These are phyloP conservation scores for Rhamnella rubrinervis DNA, from an alignment of 331 rosid genomes.

Conservation along the genomic window DNA sequence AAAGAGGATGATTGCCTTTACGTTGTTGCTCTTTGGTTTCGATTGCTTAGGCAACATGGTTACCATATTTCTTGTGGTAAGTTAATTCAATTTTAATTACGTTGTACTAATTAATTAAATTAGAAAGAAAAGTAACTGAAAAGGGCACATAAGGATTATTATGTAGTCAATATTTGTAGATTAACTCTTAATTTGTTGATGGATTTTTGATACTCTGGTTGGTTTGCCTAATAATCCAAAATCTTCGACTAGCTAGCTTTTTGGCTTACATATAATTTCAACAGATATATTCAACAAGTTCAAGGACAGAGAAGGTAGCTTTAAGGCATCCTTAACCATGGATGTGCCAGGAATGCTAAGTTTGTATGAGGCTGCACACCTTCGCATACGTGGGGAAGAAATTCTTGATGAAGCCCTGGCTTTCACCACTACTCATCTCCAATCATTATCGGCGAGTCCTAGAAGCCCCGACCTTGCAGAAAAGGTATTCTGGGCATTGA, in stretches of 20 bases:
- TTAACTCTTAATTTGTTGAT: neutral
- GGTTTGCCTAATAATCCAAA: too few relatives aligned
- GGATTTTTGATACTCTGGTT: too few relatives aligned
- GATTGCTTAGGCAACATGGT: neutral
- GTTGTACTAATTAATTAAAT: neutral
- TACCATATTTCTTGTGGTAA: neutral
- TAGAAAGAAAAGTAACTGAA: neutral
- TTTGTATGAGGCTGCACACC: constrained; percentile 8
- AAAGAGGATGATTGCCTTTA: neutral
- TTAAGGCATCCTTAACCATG: neutral
- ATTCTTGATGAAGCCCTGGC: constrained; percentile 6
- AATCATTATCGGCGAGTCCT: too few relatives aligned
- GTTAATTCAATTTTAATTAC: neutral
- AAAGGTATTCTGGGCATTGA: too few relatives aligned
- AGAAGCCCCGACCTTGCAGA: too few relatives aligned
- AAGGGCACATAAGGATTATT: too few relatives aligned
- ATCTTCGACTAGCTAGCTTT: too few relatives aligned
- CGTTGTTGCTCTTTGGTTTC: neutral
- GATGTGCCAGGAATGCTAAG: constrained; percentile 1
- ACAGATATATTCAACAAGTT: neutral
- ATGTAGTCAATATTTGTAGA: neutral
- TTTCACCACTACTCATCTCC: constrained; percentile 5
- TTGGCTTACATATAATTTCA: neutral
- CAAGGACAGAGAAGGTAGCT: neutral
- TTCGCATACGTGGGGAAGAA: constrained; percentile 1